Evolutionary conservation across 805 yeast species (phyloP).

Genomic region (Metschnikowia picachoensis): DNA sequence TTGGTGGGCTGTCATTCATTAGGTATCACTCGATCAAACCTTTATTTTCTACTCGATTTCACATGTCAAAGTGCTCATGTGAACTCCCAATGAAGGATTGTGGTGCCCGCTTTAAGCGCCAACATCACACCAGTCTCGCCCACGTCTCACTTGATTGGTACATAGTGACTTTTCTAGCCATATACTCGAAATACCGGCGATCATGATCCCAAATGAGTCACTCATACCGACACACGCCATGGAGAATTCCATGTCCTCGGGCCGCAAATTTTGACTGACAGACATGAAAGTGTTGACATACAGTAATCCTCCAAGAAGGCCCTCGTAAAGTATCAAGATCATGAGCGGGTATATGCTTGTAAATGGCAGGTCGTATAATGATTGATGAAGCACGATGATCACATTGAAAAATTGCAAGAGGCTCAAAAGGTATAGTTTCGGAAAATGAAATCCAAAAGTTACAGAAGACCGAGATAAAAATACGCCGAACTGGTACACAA

Average conservation of each 20-base stretch:
- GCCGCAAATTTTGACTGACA: conserved; percentile 56
- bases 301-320: conserved; percentile 85
- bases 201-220: conserved; percentile 77
- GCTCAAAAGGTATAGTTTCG: conserved; percentile 57
- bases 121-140: conserved; percentile 70
- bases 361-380: conserved; percentile 53
- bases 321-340: conserved; percentile 74
- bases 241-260: conserved; percentile 50
- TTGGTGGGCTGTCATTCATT: too few species aligned
- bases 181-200: conserved; percentile 75
- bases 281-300: conserved; percentile 85
- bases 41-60: too few species aligned
- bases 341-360: conserved; percentile 61
- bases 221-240: conserved; percentile 82
- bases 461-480: conserved; percentile 87
- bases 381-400: conserved; percentile 55
- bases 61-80: too few species aligned
- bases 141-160: conserved; percentile 60
- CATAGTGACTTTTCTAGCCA: conserved; percentile 75
- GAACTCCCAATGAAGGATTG: background rate
- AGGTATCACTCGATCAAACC: too few species aligned
- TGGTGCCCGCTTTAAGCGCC: conserved; percentile 3
- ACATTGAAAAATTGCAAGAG: conserved; percentile 66
- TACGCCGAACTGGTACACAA: conserved; percentile 88
- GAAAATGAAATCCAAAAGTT: conserved; percentile 54